Base-by-base conservation (phyloP, 208 protist species). In the Trypanosoma grayi region DNA sequence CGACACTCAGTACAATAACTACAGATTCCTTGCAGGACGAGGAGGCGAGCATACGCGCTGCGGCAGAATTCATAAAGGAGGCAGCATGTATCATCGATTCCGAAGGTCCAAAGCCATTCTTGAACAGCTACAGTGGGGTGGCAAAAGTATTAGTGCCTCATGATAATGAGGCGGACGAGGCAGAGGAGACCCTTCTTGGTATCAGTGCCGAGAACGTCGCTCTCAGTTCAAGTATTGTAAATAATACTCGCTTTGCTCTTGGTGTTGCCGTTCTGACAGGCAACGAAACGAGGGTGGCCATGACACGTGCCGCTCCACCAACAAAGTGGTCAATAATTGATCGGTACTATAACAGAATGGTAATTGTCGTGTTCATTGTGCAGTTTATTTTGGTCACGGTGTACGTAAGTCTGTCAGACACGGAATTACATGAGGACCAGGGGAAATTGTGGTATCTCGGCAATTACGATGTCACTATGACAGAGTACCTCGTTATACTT, bases 241-340 rank as follows among this genome's bases (percentile, higher is more conserved):
- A 74, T 27, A 97, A 97, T 75, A 97, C 93, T 18, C 74, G 84
- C 7, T 90, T 78, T 22, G 60, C 90, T 16, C 75, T 95, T 30
- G 90, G 83, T 41, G 31, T 97, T 4, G 87, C 78, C 3, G 75
- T 97, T 11, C 98, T 98, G 57, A 98, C 96, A 4, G 96, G 96
- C 4, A 82, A 83, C 28, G 83, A 98, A 52, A 98, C 90, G 2
- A 98, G 98, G 73, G 79, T 94, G 24, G 79, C 72, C 39, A 80
- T 87, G 73, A 96, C 95, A 37, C 92, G 90, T 34, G 61, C 66
- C 25, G 25, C 48, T 14, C 89, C 93, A 5, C 78, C 73, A 11
- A 79, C 78, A 0, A 98, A 98, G 69, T 87, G 82, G 66, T 95
- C 94, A n/a, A 80, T 79, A 28, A 81, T 97, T 36, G 96, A 98